Base-by-base conservation (phyloP, 1,139 yeast genomes). In the Saccharomycopsis hybrid region DNA sequence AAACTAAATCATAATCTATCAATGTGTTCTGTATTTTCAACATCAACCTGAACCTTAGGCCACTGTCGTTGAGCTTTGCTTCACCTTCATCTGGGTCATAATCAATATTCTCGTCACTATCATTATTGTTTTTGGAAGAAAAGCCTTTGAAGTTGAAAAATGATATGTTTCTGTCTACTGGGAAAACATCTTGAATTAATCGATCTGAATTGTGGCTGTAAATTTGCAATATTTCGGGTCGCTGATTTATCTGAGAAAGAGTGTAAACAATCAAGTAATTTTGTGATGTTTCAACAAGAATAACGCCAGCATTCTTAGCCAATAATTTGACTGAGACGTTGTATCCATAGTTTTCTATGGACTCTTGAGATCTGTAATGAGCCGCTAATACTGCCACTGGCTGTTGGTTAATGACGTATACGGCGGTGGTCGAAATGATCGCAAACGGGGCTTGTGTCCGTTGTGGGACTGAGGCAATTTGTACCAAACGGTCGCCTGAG, bases 121-220 rank as follows among this genome's bases (percentile, higher is more conserved):
- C 47, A 8, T 42, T 9, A 18, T 25, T 11, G 40, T 40, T 31
- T 31, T 45, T 11, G 25, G 35, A 18, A 13, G 30, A 32, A 28
- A 44, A 59, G 24, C 35, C 54, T 53, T 29, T 49, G 35, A 46
- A 62, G 56, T 41, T 63, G 64, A 37, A 69, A 59, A 48, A 68
- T 60, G 4, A 65, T 57, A 41, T 55, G 56, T 64, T 66, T 39
- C 61, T 65, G 35, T 62, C 62, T 27, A 68, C 55, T 1, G 74
- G 73, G 32, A 65, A 64, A 0, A 80, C 80, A 57, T 73, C 74
- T 56, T 76, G 81, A 27, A 76, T 61, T 8, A 74, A 54, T 49
- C 62, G 67, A 1, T 72, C 71, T 25, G 61, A 53, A 35, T 59
- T 67, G 18, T 59, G 64, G 39, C 69, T 68, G 56, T 64, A 74